Evolutionary conservation across 1,284 basidiomycete species (phyloP), one percentile per base, ranked within the genome.

Genomic region (Cryptococcus maquisensis): DNA sequence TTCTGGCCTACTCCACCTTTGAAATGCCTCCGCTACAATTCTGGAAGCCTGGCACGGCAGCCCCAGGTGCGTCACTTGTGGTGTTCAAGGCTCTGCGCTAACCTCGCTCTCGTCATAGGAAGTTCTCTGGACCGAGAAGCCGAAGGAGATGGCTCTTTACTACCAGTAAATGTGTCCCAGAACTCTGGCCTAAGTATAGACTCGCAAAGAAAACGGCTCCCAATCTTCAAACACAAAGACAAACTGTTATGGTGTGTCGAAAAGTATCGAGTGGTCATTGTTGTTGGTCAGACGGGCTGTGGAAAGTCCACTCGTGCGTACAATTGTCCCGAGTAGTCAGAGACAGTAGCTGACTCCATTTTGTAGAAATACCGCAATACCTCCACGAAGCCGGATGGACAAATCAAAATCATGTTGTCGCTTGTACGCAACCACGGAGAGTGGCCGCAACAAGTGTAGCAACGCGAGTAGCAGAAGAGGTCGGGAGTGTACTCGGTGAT

Each of bases 371-470:
- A 50, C 95, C 96, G 0, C 95, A 97, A 71, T 97, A 90, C 75
- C 82, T 98, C 4, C 80, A 87, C 60, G 90, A 98, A 78, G 84
- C 88, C 9, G 93, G 90, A 23, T 95, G 91, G 91, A 86, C 90
- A 16, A 72, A 81, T 10, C 80, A 87, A 48, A 87, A 88, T 4
- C 85, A 84, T 65, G 80, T 91, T 8, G 86, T 95, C 63, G 84
- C 87, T 57, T 87, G 95, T 77, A 98, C 95, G 0, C 96, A 99
- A 72, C 95, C 96, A 8, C 81, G 96, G 47, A 81, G 95, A 48
- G 92, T 99, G 9, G 95, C 95, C 13, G 95, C 94, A 8, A 97
- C 91, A 0, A 92, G 89, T 18, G 90, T 99, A 12, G 95, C 96
- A 3, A 80, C 81, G 28, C 84, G 95, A 41, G 94, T 98, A 1